Evolutionary conservation across 2,329 filamentous ascomycete species (phyloP).

Genomic region (Fusarium citri): DNA sequence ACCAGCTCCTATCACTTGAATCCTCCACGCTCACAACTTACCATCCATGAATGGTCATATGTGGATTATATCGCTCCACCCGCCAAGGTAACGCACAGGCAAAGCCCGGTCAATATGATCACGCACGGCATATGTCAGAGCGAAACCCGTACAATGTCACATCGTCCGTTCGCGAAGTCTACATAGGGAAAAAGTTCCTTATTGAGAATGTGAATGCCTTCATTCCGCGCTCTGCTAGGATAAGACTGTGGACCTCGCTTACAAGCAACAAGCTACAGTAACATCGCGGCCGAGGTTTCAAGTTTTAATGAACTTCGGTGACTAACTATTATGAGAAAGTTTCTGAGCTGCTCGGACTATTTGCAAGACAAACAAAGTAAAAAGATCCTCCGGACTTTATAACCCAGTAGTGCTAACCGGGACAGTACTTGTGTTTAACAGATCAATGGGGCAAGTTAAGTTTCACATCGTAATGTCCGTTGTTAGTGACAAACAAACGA

Average conservation of each 20-base stretch:
- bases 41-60: neutral
- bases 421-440: neutral
- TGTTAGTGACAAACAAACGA: neutral
- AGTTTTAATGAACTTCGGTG: neutral
- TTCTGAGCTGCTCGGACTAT: neutral
- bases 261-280: neutral
- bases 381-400: neutral
- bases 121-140: neutral
- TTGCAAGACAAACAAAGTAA: neutral
- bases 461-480: neutral
- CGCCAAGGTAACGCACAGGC: neutral
- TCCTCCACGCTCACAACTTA: neutral
- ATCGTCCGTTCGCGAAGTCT: conserved; percentile 1
- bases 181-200: neutral
- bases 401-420: neutral
- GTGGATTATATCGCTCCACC: neutral
- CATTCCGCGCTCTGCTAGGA: neutral
- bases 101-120: neutral
- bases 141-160: conserved; percentile 20
- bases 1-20: neutral
- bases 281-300: conserved; percentile 1
- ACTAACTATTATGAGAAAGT: neutral
- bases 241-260: conserved; percentile 5
- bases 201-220: neutral
- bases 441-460: neutral